A percentile compares a stretch with the other conserved stretches of the same genome.
Conservation (phyloP, 306 rosid species). For the Datisca glomerata region DNA sequence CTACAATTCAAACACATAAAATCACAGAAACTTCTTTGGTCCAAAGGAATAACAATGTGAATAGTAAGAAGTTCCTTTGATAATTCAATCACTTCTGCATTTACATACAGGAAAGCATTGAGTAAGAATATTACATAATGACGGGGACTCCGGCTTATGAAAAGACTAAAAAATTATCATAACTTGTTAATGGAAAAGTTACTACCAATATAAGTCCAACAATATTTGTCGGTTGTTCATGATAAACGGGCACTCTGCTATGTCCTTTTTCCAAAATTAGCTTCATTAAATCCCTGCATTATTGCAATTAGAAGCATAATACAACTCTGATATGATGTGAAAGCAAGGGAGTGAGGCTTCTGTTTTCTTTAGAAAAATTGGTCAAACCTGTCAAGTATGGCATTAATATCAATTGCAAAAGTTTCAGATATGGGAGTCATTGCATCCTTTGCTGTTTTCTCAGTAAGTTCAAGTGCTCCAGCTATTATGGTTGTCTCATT, state of each 20-base stretch:
- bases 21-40: no score
- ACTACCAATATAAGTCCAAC: slow-evolving; percentile 68
- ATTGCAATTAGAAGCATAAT: neutral
- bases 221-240: slow-evolving; percentile 51
- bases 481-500: slow-evolving; percentile 71
- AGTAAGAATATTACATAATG: no score
- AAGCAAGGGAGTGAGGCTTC: no score
- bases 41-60: no score
- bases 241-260: slow-evolving; percentile 67
- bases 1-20: slow-evolving; percentile 18
- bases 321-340: no score
- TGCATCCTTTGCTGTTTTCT: slow-evolving; percentile 50
- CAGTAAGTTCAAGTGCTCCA: slow-evolving; percentile 70
- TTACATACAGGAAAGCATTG: no score
- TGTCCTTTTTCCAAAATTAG: slow-evolving; percentile 56
- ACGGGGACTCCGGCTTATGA: no score
- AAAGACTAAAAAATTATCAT: no score
- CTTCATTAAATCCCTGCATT: slow-evolving; percentile 48
- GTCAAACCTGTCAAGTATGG: slow-evolving; percentile 48
- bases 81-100: no score
- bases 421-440: slow-evolving; percentile 67
- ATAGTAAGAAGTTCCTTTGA: no score
- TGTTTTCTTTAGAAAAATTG: neutral
- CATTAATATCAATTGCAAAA: slow-evolving; percentile 47
- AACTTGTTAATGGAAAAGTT: neutral